Base-by-base conservation (phyloP, 164 flowering plant species). In the Amborella trichopoda region DNA sequence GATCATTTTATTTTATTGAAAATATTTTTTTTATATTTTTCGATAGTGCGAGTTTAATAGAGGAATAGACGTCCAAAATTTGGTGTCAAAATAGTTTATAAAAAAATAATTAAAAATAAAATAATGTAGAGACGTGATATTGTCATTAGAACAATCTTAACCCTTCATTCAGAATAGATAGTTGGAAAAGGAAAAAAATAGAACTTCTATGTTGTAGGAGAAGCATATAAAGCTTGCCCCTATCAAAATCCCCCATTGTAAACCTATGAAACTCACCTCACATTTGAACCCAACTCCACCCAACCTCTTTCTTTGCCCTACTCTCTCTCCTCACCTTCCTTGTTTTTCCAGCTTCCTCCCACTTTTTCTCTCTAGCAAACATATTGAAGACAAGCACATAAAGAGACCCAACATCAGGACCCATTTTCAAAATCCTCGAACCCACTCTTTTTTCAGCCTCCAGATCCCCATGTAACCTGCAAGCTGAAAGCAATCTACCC, bases 401-500 rank as follows among this genome's bases (percentile, higher is more conserved):
- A 26, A 84, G 90, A 10, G 87, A 78, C 53, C 79, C 66, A 3
- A 73, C 60, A 36, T 34, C 49, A 2, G 77, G 81, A 14, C 60
- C 61, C 40, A 68, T 55, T 33, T 70, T 50, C 56, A 81, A 26
- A 52, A 84, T 60, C 49, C 45, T 52, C 26, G 33, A 33, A 10
- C 72, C 83, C 37, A 72, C 50, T 23, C 71, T 59, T 59, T 77
- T 67, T 22, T 85, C 90, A 41, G 59, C 62, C 3, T 24, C 59
- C 10, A 66, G 66, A 52, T 74, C 61, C 28, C 77, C 70, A 43
- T 69, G 83, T 56, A 81, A 52, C 43, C 72, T 43, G 55, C 85
- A 75, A 3, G 90, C 77, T 19, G 90, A 77, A 16, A 84, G 81
- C 62, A 84, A 60, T 60, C 83, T 72, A 36, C 87, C 90, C 52